Conservation (phyloP, 148 eudicot genomes). For the Vaccinium corymbosum region DNA sequence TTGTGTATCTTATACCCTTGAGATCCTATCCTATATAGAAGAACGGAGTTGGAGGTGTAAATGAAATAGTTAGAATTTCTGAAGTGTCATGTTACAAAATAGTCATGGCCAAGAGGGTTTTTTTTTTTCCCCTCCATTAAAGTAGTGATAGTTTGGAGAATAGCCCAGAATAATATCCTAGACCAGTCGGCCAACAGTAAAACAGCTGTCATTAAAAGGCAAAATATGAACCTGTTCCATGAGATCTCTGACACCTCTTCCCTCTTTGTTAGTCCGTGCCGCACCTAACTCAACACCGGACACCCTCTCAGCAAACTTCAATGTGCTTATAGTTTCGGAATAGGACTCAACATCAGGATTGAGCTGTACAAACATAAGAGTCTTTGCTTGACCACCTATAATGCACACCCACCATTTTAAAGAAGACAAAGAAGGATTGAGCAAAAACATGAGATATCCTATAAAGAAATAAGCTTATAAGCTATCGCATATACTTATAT, state of each 20-base stretch:
- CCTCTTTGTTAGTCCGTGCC: conserved; percentile 81
- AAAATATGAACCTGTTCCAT: conserved; percentile 75
- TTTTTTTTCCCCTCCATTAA: background rate
- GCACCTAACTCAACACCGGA: conserved; percentile 99
- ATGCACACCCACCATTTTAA: conserved; percentile 10
- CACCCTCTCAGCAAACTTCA: conserved; percentile 97
- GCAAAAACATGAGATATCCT: background rate
- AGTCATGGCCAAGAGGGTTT: background rate
- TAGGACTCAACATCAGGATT: conserved; percentile 92
- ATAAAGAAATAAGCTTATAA: background rate
- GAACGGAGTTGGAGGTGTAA: background rate
- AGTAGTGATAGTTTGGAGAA: background rate
- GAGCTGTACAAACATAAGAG: conserved; percentile 97
- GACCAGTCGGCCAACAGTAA: background rate
- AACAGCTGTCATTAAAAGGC: background rate
- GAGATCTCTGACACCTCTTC: conserved; percentile 81
- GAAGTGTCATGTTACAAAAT: background rate
- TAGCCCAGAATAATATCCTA: background rate
- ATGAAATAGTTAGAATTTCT: background rate
- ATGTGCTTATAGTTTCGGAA: conserved; percentile 86
- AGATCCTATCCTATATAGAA: background rate
- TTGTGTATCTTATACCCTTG: background rate
- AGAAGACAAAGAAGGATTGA: background rate
- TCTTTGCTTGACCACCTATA: conserved; percentile 97
- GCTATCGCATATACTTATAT: background rate